Evolutionary conservation across 768 basidiomycete genomes (phyloP), one percentile per base, ranked within the genome.

Genomic region (Sporobolomyces phaffii): DNA sequence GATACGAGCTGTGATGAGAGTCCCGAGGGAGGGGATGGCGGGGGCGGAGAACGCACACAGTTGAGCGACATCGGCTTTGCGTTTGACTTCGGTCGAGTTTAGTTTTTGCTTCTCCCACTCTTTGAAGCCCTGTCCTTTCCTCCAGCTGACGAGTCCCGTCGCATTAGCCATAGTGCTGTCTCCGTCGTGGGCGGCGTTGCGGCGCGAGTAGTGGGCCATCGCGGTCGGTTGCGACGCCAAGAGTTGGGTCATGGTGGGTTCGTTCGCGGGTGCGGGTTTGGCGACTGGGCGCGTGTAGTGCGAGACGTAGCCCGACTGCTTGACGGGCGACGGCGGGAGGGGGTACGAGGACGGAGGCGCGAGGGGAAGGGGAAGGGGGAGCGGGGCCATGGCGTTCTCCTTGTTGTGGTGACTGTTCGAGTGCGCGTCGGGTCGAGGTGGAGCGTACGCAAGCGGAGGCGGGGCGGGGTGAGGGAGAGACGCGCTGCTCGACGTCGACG

Each of bases 11-110:
- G n/a, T n/a, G n/a, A n/a, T n/a, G n/a, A n/a, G n/a, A 41, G n/a
- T 22, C 6, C 13, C 10, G 17, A 26, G 36, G 26, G 24, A 40
- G 34, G n/a, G 9, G 18, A 52, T 20, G 33, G 40, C 43, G 49
- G 26, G 33, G 24, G 36, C 3, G 11, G 18, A 24, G 28, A 2
- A 72, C 79, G 70, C 76, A 93, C 92, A 99, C 50, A 99, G 84
- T 76, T 99, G 96, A 24, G 93, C 92, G 14, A 99, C 91, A 2
- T 93, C 97, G 2, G 94, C 89, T 78, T 99, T 98, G 61, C 96
- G 84, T 77, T 85, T 90, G 59, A 97, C 87, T 77, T 98, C 96
- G 18, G 86, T 77, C 65, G 85, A 91, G 43, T 89, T 87, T 49
- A 96, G 75, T 40, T 96, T 80, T 72, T 91, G 87, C 69, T 83